Base-by-base conservation (phyloP, 331 rosid genomes). In the Phaseolus coccineus region DNA sequence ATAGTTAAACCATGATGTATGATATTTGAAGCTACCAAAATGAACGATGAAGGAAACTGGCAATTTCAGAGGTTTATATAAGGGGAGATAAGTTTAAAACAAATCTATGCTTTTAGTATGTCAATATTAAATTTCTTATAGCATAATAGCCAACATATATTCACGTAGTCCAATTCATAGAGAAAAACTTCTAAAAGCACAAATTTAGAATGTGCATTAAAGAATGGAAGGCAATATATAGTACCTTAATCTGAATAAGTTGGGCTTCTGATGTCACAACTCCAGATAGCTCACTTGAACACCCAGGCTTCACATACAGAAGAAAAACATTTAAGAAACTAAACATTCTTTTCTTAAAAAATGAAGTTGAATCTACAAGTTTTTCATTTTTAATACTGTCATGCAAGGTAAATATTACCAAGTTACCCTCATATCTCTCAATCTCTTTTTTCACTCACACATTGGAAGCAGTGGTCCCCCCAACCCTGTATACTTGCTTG, bases 201-300 rank as follows among this genome's bases (percentile, higher is more conserved):
- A 51, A 50, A 68, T 8, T 47, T 40, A 61, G 27, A 28, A 71
- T 53, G 63, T 68, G 24, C 51, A 50, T 30, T 31, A 10, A 64
- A 77, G 77, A 82, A 73, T 76, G 56, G 55, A 76, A 77, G 52
- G 66, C 44, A 37, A 31, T 44, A 9, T n/a, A 48, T 87, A 19
- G 22, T 19, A 96, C 99, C 98, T 91, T 96, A 73, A 93, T 90
- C 74, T 90, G 97, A 80, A 91, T 90, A 73, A 96, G 95, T 74
- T 96, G 98, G 27, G 98, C 96, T 57, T 88, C 93, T 37, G 87
- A 70, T 63, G 91, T 84, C 53, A 85, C 86, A 28, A 88, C 85
- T 42, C 89, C 88, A n/a, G 93, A 88, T 78, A 96, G 93, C 87
- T 96, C 99, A 84, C 96, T 87, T 59, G 99, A 96, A 85, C 98